Conservation (phyloP, 169 alveolate species). For the Cryptosporidium baileyi region DNA sequence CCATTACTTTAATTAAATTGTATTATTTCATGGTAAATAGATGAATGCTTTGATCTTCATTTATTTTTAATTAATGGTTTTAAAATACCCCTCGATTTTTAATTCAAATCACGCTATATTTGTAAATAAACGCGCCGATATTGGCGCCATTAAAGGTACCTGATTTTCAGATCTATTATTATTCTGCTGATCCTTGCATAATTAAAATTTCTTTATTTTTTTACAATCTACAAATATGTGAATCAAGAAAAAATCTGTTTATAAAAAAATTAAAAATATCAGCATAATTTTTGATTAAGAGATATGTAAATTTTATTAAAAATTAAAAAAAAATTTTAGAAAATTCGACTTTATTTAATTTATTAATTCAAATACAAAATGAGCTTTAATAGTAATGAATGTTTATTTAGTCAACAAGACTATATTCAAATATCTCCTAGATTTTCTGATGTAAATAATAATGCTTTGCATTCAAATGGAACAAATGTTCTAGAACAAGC, state of each 20-base stretch:
- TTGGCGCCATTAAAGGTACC: background rate
- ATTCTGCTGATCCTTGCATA: too few species aligned
- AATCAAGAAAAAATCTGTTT: too few species aligned
- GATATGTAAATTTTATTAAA: too few species aligned
- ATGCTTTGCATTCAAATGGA: background rate
- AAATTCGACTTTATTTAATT: too few species aligned
- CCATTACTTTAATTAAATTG: background rate
- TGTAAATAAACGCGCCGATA: background rate
- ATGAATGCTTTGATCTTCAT: too few species aligned
- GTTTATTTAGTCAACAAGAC: slow-evolving; percentile 9
- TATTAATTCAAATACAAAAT: background rate
- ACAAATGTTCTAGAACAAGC: background rate
- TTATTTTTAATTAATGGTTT: too few species aligned
- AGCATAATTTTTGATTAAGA: too few species aligned
- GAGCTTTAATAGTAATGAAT: slow-evolving; percentile 26
- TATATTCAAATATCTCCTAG: slow-evolving; percentile 17
- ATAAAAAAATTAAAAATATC: too few species aligned
- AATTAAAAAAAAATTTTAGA: too few species aligned
- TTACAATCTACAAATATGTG: too few species aligned
- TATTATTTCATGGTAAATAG: background rate
- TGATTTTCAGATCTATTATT: background rate
- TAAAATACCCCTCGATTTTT: background rate
- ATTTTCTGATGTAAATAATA: background rate
- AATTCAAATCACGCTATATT: background rate
- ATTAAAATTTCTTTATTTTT: too few species aligned